Evolutionary conservation across 2,329 filamentous ascomycete species (phyloP).

Genomic region (Fonsecaea pugnacius): DNA sequence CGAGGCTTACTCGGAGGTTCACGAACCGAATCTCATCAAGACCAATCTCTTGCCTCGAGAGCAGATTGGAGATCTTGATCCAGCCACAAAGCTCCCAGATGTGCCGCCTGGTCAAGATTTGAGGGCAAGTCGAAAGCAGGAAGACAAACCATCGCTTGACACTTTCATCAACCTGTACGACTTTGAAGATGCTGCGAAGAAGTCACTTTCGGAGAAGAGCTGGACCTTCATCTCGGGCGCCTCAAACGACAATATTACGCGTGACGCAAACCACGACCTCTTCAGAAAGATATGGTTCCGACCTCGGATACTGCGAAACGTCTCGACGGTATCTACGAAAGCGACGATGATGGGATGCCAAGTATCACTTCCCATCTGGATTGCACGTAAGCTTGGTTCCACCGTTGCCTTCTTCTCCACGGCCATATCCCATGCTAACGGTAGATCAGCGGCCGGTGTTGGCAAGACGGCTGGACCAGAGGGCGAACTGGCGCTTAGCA

Average conservation of each 20-base stretch:
- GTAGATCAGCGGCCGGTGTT: conserved; percentile 36
- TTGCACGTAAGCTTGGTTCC: conserved; percentile 17
- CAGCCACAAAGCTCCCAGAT: conserved; percentile 15
- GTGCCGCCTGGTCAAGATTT: conserved; percentile 7
- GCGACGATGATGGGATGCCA: conserved; percentile 39
- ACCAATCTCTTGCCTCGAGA: conserved; percentile 42
- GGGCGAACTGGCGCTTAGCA: conserved; percentile 50
- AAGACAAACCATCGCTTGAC: conserved; percentile 35
- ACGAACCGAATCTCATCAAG: conserved; percentile 46
- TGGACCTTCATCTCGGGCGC: conserved; percentile 39
- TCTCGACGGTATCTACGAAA: conserved; percentile 44
- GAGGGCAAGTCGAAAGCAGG: conserved; percentile 3
- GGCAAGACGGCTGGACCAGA: conserved; percentile 51
- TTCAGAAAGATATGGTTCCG: conserved; percentile 53
- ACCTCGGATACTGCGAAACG: conserved; percentile 51
- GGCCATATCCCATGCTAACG: neutral
- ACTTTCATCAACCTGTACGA: conserved; percentile 33
- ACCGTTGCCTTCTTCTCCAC: neutral
- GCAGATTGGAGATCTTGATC: conserved; percentile 21
- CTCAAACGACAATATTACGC: conserved; percentile 33
- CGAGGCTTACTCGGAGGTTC: conserved; percentile 51
- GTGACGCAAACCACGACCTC: conserved; percentile 34
- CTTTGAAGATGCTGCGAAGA: conserved; percentile 32
- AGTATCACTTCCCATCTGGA: conserved; percentile 33
- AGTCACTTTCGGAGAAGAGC: conserved; percentile 36